phyloP scores from a whole-genome alignment of 805 yeast genomes.

The Ogataea wickerhamii region DNA sequence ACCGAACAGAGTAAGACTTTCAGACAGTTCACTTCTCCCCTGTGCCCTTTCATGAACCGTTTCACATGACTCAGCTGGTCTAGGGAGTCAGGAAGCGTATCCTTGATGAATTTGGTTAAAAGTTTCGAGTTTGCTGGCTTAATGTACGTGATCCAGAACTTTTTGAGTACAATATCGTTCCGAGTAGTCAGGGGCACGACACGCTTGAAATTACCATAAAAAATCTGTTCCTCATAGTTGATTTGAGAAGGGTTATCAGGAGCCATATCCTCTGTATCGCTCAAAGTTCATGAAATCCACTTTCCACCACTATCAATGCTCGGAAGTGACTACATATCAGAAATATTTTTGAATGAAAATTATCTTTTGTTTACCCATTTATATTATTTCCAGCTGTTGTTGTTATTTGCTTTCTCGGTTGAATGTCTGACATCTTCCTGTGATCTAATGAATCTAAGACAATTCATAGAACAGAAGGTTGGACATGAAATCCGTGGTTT shows the following conservation, averaged over 20 bases:
- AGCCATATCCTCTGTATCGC: too few species aligned
- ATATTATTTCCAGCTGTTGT: too few species aligned
- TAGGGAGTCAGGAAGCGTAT: conserved; percentile 24
- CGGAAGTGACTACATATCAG: too few species aligned
- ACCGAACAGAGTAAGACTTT: conserved; percentile 29
- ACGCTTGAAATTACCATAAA: conserved; percentile 40
- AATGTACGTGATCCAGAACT: conserved; percentile 44
- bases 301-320: too few species aligned
- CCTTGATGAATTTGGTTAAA: conserved; percentile 25
- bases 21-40: conserved; percentile 6
- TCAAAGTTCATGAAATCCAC: too few species aligned
- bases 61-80: conserved; percentile 45
- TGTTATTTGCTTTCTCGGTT: too few species aligned
- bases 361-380: too few species aligned
- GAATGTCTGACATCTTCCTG: too few species aligned
- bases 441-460: conserved; percentile 13
- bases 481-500: background rate
- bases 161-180: conserved; percentile 28
- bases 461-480: conserved; percentile 4
- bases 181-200: conserved; percentile 30
- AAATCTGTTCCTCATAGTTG: conserved; percentile 39
- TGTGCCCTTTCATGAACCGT: conserved; percentile 37
- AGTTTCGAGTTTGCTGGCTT: conserved; percentile 33
- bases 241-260: conserved; percentile 31
- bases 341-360: background rate